Conservation (phyloP, 768 basidiomycete genomes). For the Dendrothele bispora region DNA sequence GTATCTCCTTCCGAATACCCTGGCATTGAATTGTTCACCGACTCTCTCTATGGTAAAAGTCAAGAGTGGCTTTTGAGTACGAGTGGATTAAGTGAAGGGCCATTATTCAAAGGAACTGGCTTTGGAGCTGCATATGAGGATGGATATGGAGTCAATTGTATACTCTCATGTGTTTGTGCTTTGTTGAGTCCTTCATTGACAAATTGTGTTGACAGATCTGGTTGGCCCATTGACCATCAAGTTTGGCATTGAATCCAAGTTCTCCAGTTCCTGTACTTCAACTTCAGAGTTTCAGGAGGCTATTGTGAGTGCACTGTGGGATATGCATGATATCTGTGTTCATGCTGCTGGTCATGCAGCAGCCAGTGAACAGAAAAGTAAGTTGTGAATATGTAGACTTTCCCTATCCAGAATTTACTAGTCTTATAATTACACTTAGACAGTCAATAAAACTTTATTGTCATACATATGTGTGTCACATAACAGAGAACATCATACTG, state of each 20-base stretch:
- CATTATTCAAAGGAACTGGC: constrained; percentile 86
- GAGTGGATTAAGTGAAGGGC: constrained; percentile 84
- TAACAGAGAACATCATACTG: no score
- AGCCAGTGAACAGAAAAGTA: background rate
- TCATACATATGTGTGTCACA: no score
- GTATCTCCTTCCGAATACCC: no score
- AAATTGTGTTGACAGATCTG: constrained; percentile 55
- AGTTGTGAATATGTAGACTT: background rate
- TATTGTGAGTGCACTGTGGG: constrained; percentile 59
- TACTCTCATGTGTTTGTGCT: constrained; percentile 21
- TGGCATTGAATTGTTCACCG: constrained; percentile 74
- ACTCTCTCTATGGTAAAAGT: constrained; percentile 71
- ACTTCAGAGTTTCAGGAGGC: constrained; percentile 66
- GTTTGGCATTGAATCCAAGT: constrained; percentile 93
- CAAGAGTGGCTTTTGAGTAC: constrained; percentile 88
- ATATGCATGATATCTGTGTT: constrained; percentile 63
- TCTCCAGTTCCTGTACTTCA: constrained; percentile 65
- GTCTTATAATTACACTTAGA: no score
- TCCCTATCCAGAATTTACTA: no score
- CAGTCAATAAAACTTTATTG: no score
- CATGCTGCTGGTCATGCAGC: no score
- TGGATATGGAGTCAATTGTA: constrained; percentile 95
- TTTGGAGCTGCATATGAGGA: constrained; percentile 82
- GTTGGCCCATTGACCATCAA: constrained; percentile 77
- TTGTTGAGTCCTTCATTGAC: background rate